A percentile compares a stretch with the other conserved stretches of the same genome.
These are phyloP conservation scores for Fusarium palustre DNA, from an alignment of 2,329 filamentous ascomycete species.

Conservation along the genomic window DNA sequence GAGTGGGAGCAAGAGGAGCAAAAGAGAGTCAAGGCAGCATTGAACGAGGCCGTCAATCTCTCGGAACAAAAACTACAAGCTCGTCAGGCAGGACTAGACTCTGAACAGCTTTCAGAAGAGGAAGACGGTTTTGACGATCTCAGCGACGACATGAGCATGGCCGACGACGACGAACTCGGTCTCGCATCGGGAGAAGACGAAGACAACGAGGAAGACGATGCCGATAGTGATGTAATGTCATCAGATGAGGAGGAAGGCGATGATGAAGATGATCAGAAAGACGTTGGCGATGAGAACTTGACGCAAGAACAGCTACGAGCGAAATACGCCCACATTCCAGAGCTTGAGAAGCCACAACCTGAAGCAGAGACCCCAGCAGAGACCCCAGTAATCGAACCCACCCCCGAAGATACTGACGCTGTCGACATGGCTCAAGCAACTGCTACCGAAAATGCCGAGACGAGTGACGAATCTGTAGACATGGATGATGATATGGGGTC, in stretches of 20 bases:
- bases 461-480: conserved; percentile 73
- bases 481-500: conserved; percentile 76
- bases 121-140: conserved; percentile 60
- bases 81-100: conserved; percentile 65
- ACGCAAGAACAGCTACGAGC: conserved; percentile 75
- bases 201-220: conserved; percentile 56
- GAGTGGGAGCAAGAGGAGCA: conserved; percentile 76
- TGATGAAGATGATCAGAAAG: conserved; percentile 66
- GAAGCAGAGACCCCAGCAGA: conserved; percentile 41
- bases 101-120: conserved; percentile 61
- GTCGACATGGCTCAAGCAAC: conserved; percentile 39
- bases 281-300: conserved; percentile 70
- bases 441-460: conserved; percentile 55
- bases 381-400: conserved; percentile 40
- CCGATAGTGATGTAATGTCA: conserved; percentile 67
- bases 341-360: conserved; percentile 52
- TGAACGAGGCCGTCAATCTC: conserved; percentile 78
- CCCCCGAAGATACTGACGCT: conserved; percentile 41
- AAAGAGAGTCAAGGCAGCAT: conserved; percentile 72
- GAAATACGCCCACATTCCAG: conserved; percentile 76
- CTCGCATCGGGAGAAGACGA: conserved; percentile 54
- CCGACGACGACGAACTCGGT: conserved; percentile 51
- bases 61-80: conserved; percentile 77
- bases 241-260: conserved; percentile 72
- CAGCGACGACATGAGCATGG: conserved; percentile 59